These are phyloP conservation scores for Penicillium pancosmium DNA, from an alignment of 495 filamentous ascomycete genomes.

Conservation along the genomic window DNA sequence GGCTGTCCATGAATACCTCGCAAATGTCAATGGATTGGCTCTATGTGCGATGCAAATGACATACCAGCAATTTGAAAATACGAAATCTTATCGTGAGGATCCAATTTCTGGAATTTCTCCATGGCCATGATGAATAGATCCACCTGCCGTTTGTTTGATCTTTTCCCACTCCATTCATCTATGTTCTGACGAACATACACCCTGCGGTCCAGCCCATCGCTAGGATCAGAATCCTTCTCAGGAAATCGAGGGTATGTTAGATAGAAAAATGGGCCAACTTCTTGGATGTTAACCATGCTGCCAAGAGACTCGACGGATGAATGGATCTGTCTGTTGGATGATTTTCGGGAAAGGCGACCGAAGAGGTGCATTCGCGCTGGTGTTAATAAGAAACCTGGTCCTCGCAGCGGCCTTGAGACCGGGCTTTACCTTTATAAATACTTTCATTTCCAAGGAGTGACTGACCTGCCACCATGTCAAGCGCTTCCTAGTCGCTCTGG, in stretches of 20 bases:
- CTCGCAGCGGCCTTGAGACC: neutral
- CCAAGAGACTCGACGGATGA: neutral
- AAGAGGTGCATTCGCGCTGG: slow-evolving; percentile 13
- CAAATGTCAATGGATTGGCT: neutral
- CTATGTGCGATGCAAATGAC: neutral
- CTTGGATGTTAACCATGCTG: slow-evolving; percentile 6
- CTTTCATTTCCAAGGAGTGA: neutral
- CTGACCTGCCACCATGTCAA: neutral
- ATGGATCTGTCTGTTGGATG: slow-evolving; percentile 5
- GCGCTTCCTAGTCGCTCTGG: neutral
- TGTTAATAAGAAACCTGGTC: neutral
- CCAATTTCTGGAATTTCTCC: slow-evolving; percentile 27
- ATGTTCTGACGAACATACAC: slow-evolving; percentile 17
- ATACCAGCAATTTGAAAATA: slow-evolving; percentile 39
- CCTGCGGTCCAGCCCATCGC: slow-evolving; percentile 6
- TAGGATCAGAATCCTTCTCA: neutral
- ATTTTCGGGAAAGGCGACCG: slow-evolving; percentile 6
- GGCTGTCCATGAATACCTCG: slow-evolving; percentile 46
- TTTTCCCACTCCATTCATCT: slow-evolving; percentile 12
- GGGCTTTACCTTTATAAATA: slow-evolving; percentile 1
- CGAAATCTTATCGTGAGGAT: slow-evolving; percentile 15
- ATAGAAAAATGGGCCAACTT: slow-evolving; percentile 2
- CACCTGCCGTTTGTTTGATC: slow-evolving; percentile 21
- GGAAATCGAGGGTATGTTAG: slow-evolving; percentile 7
- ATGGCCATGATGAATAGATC: slow-evolving; percentile 38